Conservation (phyloP, 148 eudicot genomes). For the Diospyros kaki region DNA sequence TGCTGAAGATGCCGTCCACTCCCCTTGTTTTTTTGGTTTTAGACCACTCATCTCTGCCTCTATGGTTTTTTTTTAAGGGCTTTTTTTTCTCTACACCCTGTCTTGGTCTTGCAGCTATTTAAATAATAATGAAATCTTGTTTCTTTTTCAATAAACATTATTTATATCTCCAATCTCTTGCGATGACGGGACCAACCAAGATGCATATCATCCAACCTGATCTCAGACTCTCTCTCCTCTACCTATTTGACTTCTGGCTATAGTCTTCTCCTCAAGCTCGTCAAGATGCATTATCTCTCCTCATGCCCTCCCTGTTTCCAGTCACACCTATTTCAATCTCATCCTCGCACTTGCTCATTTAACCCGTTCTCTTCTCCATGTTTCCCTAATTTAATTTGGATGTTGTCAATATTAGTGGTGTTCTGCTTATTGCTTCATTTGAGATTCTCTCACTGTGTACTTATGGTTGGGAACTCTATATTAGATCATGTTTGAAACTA, state of each 20-base stretch:
- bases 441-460: background rate
- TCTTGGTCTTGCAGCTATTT: too few relatives aligned
- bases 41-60: background rate
- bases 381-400: background rate
- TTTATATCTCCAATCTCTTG: too few relatives aligned
- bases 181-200: too few relatives aligned
- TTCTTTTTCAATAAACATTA: too few relatives aligned
- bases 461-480: background rate
- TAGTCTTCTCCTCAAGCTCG: background rate
- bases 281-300: background rate
- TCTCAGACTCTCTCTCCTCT: background rate
- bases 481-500: background rate
- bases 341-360: background rate
- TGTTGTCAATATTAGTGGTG: background rate
- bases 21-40: background rate
- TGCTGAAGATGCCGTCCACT: background rate
- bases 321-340: background rate
- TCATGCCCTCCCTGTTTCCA: background rate
- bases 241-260: background rate
- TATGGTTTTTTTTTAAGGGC: too few relatives aligned
- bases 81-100: too few relatives aligned
- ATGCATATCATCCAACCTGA: too few relatives aligned
- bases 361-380: background rate
- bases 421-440: background rate
- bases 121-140: too few relatives aligned